Percentiles rank a stretch among this genome's conserved stretches.
Conservation (phyloP, 345 rosid species). For the Boechera stricta region DNA sequence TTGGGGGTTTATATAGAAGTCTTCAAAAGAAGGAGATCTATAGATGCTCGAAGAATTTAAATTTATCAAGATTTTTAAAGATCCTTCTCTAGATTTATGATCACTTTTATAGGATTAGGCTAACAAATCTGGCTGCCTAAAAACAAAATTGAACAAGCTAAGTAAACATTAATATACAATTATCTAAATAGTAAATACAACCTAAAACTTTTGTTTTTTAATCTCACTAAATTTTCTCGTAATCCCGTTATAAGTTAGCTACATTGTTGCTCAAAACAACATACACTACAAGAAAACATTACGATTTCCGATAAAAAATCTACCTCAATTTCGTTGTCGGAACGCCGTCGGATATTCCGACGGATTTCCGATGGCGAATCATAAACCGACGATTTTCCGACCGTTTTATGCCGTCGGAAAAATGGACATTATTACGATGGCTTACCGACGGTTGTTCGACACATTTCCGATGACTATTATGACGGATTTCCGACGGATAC, state of each 20-base stretch:
- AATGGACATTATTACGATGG: no score
- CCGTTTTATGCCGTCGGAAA: no score
- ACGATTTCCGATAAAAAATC: no score
- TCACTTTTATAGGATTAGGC: background rate
- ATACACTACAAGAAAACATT: no score
- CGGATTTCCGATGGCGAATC: no score
- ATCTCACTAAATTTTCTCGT: background rate
- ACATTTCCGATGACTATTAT: no score
- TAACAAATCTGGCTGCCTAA: conserved; percentile 7
- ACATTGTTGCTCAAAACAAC: no score
- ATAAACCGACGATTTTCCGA: no score
- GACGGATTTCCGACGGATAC: no score
- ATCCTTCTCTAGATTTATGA: background rate
- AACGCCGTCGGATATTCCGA: no score
- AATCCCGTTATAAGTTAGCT: background rate
- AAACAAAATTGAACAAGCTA: conserved; percentile 18
- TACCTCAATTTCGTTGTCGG: no score
- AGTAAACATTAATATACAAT: conserved; percentile 5
- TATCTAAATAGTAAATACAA: conserved; percentile 2
- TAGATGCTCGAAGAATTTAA: conserved; percentile 6
- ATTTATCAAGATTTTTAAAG: background rate
- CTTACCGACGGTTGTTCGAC: no score
- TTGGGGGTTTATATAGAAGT: conserved; percentile 9
- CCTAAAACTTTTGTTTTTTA: background rate
- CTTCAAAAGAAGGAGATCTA: background rate